Evolutionary conservation across 208 protist genomes (phyloP), one percentile per base, ranked within the genome.

Genomic region (Trypanosoma cruzi): DNA sequence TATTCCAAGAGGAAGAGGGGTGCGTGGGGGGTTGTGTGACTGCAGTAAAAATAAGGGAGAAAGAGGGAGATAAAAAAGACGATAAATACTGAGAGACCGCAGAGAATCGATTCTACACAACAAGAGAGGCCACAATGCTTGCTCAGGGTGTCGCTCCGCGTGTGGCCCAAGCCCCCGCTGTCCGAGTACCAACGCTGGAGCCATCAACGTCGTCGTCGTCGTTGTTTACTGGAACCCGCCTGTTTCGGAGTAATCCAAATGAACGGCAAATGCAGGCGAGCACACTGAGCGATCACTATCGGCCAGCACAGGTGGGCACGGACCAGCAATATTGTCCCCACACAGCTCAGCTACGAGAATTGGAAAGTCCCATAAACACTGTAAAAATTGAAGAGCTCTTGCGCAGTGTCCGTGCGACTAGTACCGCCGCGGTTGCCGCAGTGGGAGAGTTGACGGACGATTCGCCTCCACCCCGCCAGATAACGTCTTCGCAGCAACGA

Each of bases 121-220:
- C 18, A 62, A 48, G n/a, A 49, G 4, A 46, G 57, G 57, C 16
- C 20, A 3, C 31, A 14, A 63, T 71, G 66, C 8, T 44, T 50
- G 56, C 32, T 48, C 34, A 49, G 6, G 31, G 22, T 31, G 31
- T 24, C 10, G 32, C 32, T 57, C 68, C 18, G 34, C 46, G 49
- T 59, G 40, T 36, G 1, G 0, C 60, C 26, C 31, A 24, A 32
- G 63, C 71, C 32, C 71, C 71, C 10, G 29, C 56, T 57, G 71
- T 75, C n/a, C 62, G 56, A 11, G 71, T 75, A 8, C 71, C 71
- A 8, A 60, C 55, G 24, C 46, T 68, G n/a, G 71, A 75, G 62
- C 52, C 71, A 44, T 55, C 69, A 7, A 2, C 52, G 11, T 31
- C 67, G 24, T 42, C 34, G 10, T 44, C 40, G 40, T 40, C 44